Base-by-base conservation (phyloP, 208 protist genomes). In the Kentomonas sorsogonicus region DNA sequence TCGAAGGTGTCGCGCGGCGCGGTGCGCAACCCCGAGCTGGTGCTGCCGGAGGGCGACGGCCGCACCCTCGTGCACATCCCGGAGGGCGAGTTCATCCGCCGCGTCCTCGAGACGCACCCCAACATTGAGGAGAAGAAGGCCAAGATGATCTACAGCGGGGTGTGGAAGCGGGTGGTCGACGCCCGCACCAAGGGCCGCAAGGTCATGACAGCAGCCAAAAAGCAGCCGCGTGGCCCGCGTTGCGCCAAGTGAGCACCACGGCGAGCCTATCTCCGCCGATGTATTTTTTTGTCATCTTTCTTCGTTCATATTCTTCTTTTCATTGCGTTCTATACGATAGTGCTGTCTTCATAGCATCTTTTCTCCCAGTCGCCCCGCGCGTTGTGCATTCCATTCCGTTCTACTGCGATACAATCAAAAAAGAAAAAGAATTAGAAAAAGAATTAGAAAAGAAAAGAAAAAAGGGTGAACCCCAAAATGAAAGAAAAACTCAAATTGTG, bases 161-260 rank as follows among this genome's bases (percentile, higher is more conserved):
- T 95, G 10, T 95, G 89, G 86, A 85, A 89, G 60, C 76, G 79
- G 53, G 65, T 95, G 66, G 86, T 93, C 0, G 89, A 95, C 63
- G 78, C 89, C 16, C 69, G 86, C 40, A 95, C 86, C 39, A 91
- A 90, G 53, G 80, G 81, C 22, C 65, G 89, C 11, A 91, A 95
- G 57, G 81, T 90, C 18, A 93, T 95, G 79, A 89, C 80, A 25
- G 69, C 79, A 50, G 83, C 87, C 7, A 86, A 87, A 55, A 80
- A 77, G 25, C 48, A 65, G 18, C 60, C 71, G 20, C 66, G 72
- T 44, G 83, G 60, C 0, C 80, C 83, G 16, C 76, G 77, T 43
- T 91, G 83, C 45, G 87, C 87, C 26, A 77, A 70, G 15, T 88
- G 73, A 60, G 25, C 9, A 56, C 22, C 6, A 48, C 16, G 48